Evolutionary conservation across 2,329 filamentous ascomycete species (phyloP).

Genomic region (Dothistroma pini): DNA sequence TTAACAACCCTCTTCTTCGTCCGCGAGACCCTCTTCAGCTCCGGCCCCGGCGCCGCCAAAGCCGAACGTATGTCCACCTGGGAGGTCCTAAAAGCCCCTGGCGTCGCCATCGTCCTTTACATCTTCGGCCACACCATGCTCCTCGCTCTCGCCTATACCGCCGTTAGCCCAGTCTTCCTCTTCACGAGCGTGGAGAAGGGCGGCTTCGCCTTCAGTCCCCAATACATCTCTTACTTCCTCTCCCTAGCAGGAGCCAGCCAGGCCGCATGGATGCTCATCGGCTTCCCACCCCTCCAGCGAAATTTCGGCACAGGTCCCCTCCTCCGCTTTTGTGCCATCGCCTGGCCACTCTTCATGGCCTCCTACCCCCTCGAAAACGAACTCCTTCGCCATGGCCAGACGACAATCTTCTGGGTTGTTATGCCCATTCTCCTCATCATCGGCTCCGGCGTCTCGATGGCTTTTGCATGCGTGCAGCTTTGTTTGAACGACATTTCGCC

Average conservation of each 20-base stretch:
- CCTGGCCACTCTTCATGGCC: constrained; percentile 63
- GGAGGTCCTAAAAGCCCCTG: constrained; percentile 59
- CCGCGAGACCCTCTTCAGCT: constrained; percentile 44
- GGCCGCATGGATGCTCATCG: constrained; percentile 65
- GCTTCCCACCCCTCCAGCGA: constrained; percentile 65
- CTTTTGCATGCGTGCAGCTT: constrained; percentile 68
- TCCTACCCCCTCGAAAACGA: constrained; percentile 53
- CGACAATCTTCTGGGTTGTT: constrained; percentile 56
- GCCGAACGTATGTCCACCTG: constrained; percentile 44
- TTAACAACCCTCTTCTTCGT: constrained; percentile 54
- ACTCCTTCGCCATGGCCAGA: constrained; percentile 50
- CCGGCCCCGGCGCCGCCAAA: constrained; percentile 3
- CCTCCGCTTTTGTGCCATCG: constrained; percentile 54
- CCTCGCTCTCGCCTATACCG: constrained; percentile 68
- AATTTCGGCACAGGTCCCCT: constrained; percentile 64
- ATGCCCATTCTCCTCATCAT: constrained; percentile 47
- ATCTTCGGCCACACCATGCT: constrained; percentile 64
- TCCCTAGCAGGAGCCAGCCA: constrained; percentile 62
- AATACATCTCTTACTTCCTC: constrained; percentile 65
- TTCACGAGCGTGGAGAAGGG: constrained; percentile 61
- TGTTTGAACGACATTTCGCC: constrained; percentile 72
- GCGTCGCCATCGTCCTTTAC: constrained; percentile 63
- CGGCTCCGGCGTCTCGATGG: constrained; percentile 63
- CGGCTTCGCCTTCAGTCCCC: constrained; percentile 60
- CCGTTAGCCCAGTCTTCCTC: constrained; percentile 64